These are phyloP conservation scores for Erythrophleum ivorense DNA, from an alignment of 331 rosid genomes.

Conservation along the genomic window DNA sequence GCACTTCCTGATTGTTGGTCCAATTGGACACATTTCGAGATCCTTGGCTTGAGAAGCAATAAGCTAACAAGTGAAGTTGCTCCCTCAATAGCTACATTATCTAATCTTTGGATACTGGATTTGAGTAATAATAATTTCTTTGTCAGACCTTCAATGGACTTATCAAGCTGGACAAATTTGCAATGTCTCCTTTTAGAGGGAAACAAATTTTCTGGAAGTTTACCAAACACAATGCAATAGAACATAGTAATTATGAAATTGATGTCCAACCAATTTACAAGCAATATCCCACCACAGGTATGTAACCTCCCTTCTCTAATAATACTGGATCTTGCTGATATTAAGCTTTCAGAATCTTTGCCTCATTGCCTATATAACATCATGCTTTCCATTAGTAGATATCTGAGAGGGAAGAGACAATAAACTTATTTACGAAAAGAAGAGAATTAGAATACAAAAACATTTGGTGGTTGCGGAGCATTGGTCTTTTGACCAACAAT, in stretches of 20 bases:
- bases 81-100: background rate
- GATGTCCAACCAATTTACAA: background rate
- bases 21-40: background rate
- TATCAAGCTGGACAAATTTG: background rate
- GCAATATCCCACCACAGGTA: background rate
- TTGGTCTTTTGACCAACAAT: background rate
- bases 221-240: background rate
- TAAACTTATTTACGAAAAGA: background rate
- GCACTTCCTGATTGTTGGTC: background rate
- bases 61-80: background rate
- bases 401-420: background rate
- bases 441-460: background rate
- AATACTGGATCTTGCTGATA: background rate
- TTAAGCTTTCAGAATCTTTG: background rate
- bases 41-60: background rate
- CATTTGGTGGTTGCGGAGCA: background rate
- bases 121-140: background rate
- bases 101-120: rapidly evolving
- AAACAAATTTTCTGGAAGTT: background rate
- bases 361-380: background rate
- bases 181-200: background rate
- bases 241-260: background rate
- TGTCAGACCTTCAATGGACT: background rate
- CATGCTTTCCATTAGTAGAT: no score
- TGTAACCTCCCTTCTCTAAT: background rate